Base-by-base conservation (phyloP, 2,329 filamentous ascomycete genomes). In the Aspergillus pseudotamarii region DNA sequence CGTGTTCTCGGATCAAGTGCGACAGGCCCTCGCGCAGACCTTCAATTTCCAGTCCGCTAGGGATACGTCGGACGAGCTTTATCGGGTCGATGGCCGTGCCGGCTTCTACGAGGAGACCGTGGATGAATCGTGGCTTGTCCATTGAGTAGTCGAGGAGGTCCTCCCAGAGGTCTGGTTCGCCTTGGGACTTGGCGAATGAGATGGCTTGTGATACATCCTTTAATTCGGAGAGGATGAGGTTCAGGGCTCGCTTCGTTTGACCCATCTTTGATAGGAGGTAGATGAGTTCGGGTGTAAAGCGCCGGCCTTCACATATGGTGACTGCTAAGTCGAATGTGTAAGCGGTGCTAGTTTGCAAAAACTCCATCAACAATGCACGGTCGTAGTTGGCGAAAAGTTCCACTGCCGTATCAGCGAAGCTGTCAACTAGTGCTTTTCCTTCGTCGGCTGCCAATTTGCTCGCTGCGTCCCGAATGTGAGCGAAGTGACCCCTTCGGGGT, bases 41-140 rank as follows among this genome's bases (percentile, higher is more conserved):
- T 70, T 95, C 90, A 14, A 99, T 96, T 74, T 97, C 93, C 0
- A 99, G 84, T 0, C 95, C 94, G 73, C 96, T 93, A 0, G 95
- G 95, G 32, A 99, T 99, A 6, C 94, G 88, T 16, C 91, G 86
- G 6, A 99, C 92, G 4, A 99, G 86, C 19, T 90, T 91, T 66
- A 98, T 94, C 0, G 95, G 95, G 72, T 98, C 90, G 72, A 99
- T 95, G 1, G 93, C 88, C 0, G 94, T 98, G 41, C 95, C 95
- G 1, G 97, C 94, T 79, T 98, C 93, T 72, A 97, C 93, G 0
- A 99, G 86, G 4, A 99, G 82, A 0, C 92, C 94, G 14, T 92
- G 90, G 69, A 99, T 98, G 79, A 99, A 99, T 46, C 88, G 88
- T 0, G 95, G 95, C 74, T 97, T 97, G 79, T 97, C 93, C 95